Conservation (phyloP, 495 filamentous ascomycete species). For the Aspergillus coremiiformis region DNA sequence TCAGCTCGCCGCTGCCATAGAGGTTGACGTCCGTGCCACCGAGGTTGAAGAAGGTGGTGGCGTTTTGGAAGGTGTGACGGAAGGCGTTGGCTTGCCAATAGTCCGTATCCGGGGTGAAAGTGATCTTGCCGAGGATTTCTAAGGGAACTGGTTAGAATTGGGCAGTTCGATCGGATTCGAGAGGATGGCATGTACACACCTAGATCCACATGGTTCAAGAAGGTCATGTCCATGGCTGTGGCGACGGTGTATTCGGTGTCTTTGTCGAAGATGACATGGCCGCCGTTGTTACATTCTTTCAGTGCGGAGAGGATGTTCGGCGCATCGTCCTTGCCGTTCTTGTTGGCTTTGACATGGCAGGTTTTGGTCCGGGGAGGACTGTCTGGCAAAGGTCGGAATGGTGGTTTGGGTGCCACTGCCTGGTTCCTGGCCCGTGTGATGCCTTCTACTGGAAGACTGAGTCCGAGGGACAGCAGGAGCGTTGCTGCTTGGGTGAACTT, state of each 20-base stretch:
- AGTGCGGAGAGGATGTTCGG: conserved; percentile 49
- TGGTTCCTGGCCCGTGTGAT: conserved; percentile 21
- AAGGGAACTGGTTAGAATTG: not conserved
- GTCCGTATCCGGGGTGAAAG: conserved; percentile 56
- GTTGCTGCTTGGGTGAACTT: conserved; percentile 25
- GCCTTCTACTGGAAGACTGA: conserved; percentile 14
- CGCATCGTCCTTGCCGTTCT: conserved; percentile 51
- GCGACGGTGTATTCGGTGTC: conserved; percentile 53
- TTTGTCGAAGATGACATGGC: conserved; percentile 53
- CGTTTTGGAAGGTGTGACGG: conserved; percentile 55
- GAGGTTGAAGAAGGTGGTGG: conserved; percentile 61
- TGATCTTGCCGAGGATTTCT: conserved; percentile 49
- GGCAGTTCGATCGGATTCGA: not conserved
- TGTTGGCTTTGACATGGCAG: conserved; percentile 30
- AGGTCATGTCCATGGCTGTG: conserved; percentile 58
- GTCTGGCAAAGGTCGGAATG: conserved; percentile 32
- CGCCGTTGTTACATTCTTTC: conserved; percentile 58
- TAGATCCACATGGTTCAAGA: conserved; percentile 56
- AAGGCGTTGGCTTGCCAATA: conserved; percentile 62
- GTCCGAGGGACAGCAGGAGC: conserved; percentile 18
- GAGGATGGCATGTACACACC: conserved; percentile 16
- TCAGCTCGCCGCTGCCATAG: conserved; percentile 54
- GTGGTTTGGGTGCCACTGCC: conserved; percentile 24
- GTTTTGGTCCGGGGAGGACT: conserved; percentile 23
- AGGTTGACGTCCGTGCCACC: conserved; percentile 63